Percentiles rank a stretch among this genome's conserved stretches.
phyloP scores from a whole-genome alignment of 768 basidiomycete genomes.

The Zangia roseola region DNA sequence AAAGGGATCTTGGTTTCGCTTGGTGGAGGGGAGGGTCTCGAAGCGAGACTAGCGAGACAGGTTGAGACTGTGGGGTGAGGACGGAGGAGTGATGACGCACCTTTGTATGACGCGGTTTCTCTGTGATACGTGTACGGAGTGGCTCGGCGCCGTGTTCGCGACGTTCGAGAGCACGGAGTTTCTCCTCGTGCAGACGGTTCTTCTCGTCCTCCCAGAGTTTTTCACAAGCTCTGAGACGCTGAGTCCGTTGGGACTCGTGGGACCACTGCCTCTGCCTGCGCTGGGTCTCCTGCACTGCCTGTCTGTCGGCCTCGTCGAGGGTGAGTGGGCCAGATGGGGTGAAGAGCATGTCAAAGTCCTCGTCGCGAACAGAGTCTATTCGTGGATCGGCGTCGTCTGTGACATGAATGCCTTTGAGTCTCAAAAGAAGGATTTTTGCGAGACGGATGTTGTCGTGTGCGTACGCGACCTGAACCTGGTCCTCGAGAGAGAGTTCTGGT shows the following conservation, averaged over 20 bases:
- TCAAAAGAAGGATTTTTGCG: constrained; percentile 62
- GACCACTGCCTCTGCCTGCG: constrained; percentile 34
- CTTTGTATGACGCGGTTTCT: constrained; percentile 19
- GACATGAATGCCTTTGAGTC: constrained; percentile 60
- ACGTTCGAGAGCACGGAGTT: constrained; percentile 31
- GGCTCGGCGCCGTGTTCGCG: constrained; percentile 33
- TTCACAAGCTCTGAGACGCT: constrained; percentile 46
- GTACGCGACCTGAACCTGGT: constrained; percentile 67
- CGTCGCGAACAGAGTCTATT: constrained; percentile 56
- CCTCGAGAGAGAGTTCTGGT: constrained; percentile 45
- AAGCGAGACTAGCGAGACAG: constrained; percentile 14
- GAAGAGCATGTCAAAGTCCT: constrained; percentile 42
- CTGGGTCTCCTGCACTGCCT: constrained; percentile 38
- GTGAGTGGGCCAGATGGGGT: constrained; percentile 37
- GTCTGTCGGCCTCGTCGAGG: constrained; percentile 43
- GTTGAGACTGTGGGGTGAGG: constrained; percentile 1
- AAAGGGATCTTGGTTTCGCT: constrained; percentile 27
- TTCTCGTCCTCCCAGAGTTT: constrained; percentile 49
- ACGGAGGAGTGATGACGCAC: constrained; percentile 14
- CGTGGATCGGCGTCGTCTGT: constrained; percentile 59
- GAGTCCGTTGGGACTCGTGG: constrained; percentile 34
- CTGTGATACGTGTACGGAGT: constrained; percentile 23
- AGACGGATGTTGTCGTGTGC: constrained; percentile 65
- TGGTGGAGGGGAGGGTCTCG: constrained; percentile 5
- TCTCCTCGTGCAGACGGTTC: constrained; percentile 40